Base-by-base conservation (phyloP, 2,329 filamentous ascomycete genomes). In the Shiraia sp. region DNA sequence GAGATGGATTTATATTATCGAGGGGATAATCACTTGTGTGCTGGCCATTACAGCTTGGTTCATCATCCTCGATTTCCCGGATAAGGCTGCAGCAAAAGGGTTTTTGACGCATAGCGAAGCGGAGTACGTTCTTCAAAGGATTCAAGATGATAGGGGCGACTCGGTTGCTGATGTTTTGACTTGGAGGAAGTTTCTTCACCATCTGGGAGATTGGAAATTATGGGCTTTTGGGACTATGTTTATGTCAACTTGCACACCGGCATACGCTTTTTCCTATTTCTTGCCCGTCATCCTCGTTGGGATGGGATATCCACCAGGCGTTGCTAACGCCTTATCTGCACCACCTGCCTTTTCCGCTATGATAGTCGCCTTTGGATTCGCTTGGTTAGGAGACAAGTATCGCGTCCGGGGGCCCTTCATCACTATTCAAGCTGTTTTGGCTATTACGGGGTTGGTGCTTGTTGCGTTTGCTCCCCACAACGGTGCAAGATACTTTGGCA, bases 1-100 rank as follows among this genome's bases (percentile, higher is more conserved):
- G 61, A 47, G 43, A 10, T 65, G 60, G 59, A 63, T 63, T 23
- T 61, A 64, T 36, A 53, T 59, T 24, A 46, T 64, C 12, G 59
- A 65, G 22, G 61, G 60, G 0, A 53, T 59, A 10, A 27, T 61
- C 1, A 64, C 61, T 2, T 57, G 54, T 34, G 31, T 53, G 6
- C 48, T 63, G 6, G 59, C 57, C n/a, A 57, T 60, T 9, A 41
- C 50, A 6, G 55, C 53, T 7, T 55, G 55, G 46, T 56, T 57
- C 31, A 45, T 62, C 34, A 62, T 63, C 32, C 42, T 63, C 9
- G 58, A 61, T 26, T 64, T 62, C 19, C 59, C 60, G 1, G 59
- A 61, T 33, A 60, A 57, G 30, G 57, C 58, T 2, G 51, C 52
- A 13, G 47, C 52, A 28, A 45, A 53, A 13, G 50, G 55, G 5